Evolutionary conservation across 129 eudicot species (phyloP).

Genomic region (Saposhnikovia divaricata): DNA sequence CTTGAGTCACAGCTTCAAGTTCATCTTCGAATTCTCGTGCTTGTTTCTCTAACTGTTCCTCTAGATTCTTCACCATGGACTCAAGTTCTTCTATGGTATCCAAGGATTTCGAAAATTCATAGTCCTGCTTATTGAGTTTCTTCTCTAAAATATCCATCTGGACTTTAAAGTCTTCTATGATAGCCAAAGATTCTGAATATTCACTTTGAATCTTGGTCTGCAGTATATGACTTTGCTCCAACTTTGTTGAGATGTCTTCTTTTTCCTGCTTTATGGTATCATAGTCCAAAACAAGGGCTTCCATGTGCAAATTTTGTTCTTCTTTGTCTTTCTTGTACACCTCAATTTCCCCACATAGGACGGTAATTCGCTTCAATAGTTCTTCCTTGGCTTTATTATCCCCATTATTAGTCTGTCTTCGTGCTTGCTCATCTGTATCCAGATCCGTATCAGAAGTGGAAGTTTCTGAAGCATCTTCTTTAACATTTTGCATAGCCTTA

Average conservation of each 20-base stretch:
- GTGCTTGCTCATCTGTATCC: conserved; percentile 8
- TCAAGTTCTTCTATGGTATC: conserved; percentile 51
- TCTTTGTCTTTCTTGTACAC: conserved; percentile 52
- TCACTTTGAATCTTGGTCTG: conserved; percentile 39
- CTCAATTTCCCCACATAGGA: conserved; percentile 49
- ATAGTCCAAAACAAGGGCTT: conserved; percentile 40
- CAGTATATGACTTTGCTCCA: conserved; percentile 39
- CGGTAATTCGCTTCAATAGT: conserved; percentile 25
- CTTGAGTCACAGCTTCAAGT: conserved; percentile 42
- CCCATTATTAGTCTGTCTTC: background rate
- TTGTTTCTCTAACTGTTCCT: conserved; percentile 64
- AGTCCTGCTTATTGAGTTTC: conserved; percentile 35
- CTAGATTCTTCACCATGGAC: conserved; percentile 45
- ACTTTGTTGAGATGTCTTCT: conserved; percentile 30
- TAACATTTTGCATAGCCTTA: conserved; percentile 16
- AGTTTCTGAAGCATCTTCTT: conserved; percentile 21
- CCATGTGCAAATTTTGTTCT: conserved; percentile 36
- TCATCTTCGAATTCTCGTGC: conserved; percentile 58
- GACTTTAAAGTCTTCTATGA: conserved; percentile 37
- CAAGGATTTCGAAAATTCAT: conserved; percentile 44
- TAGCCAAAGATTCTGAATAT: conserved; percentile 38
- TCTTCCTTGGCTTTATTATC: conserved; percentile 20
- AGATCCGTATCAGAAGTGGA: conserved; percentile 14
- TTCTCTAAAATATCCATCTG: conserved; percentile 58
- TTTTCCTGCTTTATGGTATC: conserved; percentile 51